Conservation (phyloP, 2,329 filamentous ascomycete genomes). For the Diplodia corticola region DNA sequence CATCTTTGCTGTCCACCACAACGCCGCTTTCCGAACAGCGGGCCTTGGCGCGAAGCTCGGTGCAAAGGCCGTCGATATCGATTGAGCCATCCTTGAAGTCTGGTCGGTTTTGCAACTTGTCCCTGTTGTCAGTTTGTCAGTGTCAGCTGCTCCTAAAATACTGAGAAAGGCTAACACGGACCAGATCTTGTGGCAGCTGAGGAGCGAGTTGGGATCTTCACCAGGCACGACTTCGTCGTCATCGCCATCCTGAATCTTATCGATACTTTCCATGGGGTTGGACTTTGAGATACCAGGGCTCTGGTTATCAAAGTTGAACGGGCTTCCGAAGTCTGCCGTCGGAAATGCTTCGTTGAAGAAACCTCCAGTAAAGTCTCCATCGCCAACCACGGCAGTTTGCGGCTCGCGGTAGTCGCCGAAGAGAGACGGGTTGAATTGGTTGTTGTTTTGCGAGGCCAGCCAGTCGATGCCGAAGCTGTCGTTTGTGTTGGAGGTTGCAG, state of each 20-base stretch:
- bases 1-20: slow-evolving; percentile 85
- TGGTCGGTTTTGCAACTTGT: slow-evolving; percentile 81
- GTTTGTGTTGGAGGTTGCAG: slow-evolving; percentile 32
- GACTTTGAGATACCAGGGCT: slow-evolving; percentile 48
- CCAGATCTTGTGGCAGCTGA: slow-evolving; percentile 93
- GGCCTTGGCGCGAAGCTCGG: slow-evolving; percentile 90
- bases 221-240: slow-evolving; percentile 65
- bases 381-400: slow-evolving; percentile 74
- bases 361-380: slow-evolving; percentile 66
- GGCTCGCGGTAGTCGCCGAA: slow-evolving; percentile 92
- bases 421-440: slow-evolving; percentile 85
- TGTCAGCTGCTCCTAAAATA: not conserved
- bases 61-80: slow-evolving; percentile 89
- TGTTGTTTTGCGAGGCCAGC: slow-evolving; percentile 76
- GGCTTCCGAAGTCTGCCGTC: slow-evolving; percentile 72
- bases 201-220: slow-evolving; percentile 61
- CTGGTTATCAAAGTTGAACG: slow-evolving; percentile 66
- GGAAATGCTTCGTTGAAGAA: slow-evolving; percentile 78
- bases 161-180: slow-evolving; percentile 51
- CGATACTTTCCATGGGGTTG: slow-evolving; percentile 75
- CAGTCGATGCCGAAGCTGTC: slow-evolving; percentile 64
- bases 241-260: slow-evolving; percentile 69
- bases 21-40: slow-evolving; percentile 91
- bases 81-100: slow-evolving; percentile 89
- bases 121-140: slow-evolving; percentile 63